Base-by-base conservation (phyloP, 2,329 filamentous ascomycete species). In the Ophidiomyces ophidiicola region DNA sequence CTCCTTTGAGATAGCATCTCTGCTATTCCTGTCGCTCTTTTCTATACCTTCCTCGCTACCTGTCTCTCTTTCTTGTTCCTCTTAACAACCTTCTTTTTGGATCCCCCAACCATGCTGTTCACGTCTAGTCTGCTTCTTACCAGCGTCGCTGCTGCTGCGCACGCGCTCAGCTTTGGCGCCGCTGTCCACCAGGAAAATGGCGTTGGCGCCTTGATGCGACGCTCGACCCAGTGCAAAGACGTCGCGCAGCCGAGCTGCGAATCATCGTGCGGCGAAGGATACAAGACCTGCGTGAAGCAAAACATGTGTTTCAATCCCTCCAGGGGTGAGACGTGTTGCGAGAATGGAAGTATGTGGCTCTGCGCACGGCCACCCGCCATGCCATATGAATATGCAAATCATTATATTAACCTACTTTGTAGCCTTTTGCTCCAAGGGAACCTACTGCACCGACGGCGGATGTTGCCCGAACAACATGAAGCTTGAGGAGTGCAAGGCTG, bases 261-360 rank as follows among this genome's bases (percentile, higher is more conserved):
- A 31, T 25, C 11, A 3, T 44, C 36, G 1, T 44, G 36, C 20
- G 42, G 42, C 11, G n/a, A 21, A 15, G 42, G 21, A 2, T 44
- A 40, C 36, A 33, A 32, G 18, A 24, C 18, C 18, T 44, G 42
- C 15, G 36, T 40, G 10, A 14, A 19, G 14, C 12, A 40, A 3
- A 21, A 39, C 21, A 38, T 39, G 31, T 44, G 42, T 19, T 44
- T 29, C 15, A 44, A 44, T 23, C 42, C 42, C 6, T 11, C 11
- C 4, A 30, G 20, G 19, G 42, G 42, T 25, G 42, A 44, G 29
- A 29, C 32, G 11, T 44, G 42, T 37, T 44, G 42, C 25, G 24
- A 21, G 23, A 37, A 44, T 20, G 42, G 42, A 40, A 40, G 42
- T 44, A 28, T 35, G 42, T 40, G 15, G 10, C n/a, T 21, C 4